phyloP scores from a whole-genome alignment of 768 basidiomycete species.

The Suillus decipiens region DNA sequence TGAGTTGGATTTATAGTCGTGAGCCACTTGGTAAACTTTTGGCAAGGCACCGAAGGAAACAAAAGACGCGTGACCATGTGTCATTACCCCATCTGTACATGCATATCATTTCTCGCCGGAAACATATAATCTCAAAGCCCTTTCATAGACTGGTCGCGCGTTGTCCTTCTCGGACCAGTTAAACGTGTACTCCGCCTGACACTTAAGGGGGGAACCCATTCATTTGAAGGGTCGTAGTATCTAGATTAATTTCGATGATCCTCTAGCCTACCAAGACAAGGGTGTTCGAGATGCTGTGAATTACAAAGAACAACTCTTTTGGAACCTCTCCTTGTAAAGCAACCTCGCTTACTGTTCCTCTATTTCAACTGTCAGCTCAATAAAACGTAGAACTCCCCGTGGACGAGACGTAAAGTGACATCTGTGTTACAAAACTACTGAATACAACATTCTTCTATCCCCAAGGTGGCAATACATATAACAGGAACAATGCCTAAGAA shows the following conservation, averaged over 20 bases:
- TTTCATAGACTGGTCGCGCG: neutral
- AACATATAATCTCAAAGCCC: slow-evolving; percentile 1
- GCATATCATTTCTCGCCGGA: neutral
- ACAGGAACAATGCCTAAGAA: neutral
- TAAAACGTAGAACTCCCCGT: neutral
- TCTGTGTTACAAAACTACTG: slow-evolving; percentile 3
- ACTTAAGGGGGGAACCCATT: neutral
- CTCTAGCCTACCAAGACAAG: neutral
- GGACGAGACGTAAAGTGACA: neutral
- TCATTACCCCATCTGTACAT: neutral
- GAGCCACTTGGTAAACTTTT: slow-evolving; percentile 7
- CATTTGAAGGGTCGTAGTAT: neutral
- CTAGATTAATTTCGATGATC: neutral
- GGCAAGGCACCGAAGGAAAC: slow-evolving; percentile 15
- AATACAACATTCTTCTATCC: slow-evolving; percentile 7
- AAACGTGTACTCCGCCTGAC: neutral
- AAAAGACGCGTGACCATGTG: slow-evolving; percentile 29
- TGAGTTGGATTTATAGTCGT: slow-evolving; percentile 12
- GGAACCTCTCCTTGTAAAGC: neutral
- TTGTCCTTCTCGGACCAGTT: slow-evolving; percentile 6
- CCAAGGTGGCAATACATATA: neutral
- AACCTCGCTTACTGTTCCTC: neutral
- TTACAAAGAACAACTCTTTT: neutral
- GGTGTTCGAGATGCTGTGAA: neutral
- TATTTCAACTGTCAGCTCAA: neutral